These are phyloP conservation scores for Stylonectria norvegica DNA, from an alignment of 2,329 filamentous ascomycete genomes.

Conservation along the genomic window DNA sequence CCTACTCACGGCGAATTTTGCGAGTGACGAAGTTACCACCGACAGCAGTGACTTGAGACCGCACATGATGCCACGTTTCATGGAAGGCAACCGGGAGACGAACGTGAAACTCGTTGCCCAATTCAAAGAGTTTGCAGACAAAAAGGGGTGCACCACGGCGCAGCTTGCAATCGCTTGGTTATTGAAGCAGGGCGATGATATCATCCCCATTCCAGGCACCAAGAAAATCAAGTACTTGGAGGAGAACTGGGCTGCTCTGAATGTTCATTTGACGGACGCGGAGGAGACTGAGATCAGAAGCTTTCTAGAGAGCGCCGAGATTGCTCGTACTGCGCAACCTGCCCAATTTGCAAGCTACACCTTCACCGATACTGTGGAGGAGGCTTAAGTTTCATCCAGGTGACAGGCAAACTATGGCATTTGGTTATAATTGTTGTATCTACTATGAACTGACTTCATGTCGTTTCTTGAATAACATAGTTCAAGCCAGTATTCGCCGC, in stretches of 20 bases:
- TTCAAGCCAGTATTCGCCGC: no score
- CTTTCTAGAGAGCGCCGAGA: slow-evolving; percentile 9
- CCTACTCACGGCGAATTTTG: slow-evolving; percentile 41
- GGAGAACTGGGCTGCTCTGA: slow-evolving; percentile 34
- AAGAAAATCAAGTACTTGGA: slow-evolving; percentile 40
- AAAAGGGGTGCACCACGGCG: slow-evolving; percentile 48
- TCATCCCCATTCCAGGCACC: slow-evolving; percentile 53
- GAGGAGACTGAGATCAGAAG: slow-evolving; percentile 29
- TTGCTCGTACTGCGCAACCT: slow-evolving; percentile 6
- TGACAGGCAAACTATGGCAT: no score
- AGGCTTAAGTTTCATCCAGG: no score
- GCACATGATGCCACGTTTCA: slow-evolving; percentile 4
- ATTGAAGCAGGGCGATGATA: slow-evolving; percentile 53
- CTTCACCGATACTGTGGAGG: neutral
- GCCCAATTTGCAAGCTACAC: neutral
- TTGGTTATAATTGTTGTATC: no score
- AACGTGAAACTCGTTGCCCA: slow-evolving; percentile 31
- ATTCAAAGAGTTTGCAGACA: slow-evolving; percentile 16
- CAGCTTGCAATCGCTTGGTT: slow-evolving; percentile 62
- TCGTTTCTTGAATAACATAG: no score
- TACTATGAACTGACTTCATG: no score
- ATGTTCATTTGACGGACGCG: slow-evolving; percentile 26
- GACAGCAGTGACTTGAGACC: neutral
- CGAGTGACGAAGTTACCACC: neutral
- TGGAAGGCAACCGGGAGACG: slow-evolving; percentile 30